These are phyloP conservation scores for Apostasia shenzhenica DNA, from an alignment of 106 monocot species.

Conservation along the genomic window DNA sequence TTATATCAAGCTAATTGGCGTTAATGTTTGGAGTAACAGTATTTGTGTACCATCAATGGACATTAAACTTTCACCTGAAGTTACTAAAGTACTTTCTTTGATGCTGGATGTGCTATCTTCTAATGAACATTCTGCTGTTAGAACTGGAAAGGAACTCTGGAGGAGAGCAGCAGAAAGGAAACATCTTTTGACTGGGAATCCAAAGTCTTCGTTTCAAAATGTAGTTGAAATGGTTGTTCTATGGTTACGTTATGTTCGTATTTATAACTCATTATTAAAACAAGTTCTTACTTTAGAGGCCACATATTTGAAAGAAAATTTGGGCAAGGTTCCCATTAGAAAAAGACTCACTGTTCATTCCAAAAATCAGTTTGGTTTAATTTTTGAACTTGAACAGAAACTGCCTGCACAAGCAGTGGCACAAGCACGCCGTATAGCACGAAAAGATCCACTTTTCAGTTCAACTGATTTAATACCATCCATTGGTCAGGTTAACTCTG, in stretches of 20 bases:
- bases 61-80: constrained; percentile 29
- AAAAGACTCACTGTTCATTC: constrained; percentile 22
- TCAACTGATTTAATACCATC: constrained; percentile 14
- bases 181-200: neutral
- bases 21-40: constrained; percentile 21
- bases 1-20: constrained; percentile 22
- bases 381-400: constrained; percentile 46
- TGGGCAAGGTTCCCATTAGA: constrained; percentile 9
- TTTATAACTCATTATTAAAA: constrained; percentile 47
- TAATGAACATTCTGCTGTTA: constrained; percentile 4
- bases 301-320: constrained; percentile 9
- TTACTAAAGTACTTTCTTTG: constrained; percentile 31
- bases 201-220: constrained; percentile 25
- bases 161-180: constrained; percentile 38
- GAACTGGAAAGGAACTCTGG: constrained; percentile 60
- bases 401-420: constrained; percentile 51
- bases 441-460: constrained; percentile 13
- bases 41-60: constrained; percentile 23
- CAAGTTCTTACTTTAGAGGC: constrained; percentile 35
- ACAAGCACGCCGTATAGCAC: constrained; percentile 63
- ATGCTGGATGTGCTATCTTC: constrained; percentile 29
- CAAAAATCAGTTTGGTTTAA: constrained; percentile 18
- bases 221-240: constrained; percentile 26
- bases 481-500: constrained; percentile 9
- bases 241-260: constrained; percentile 50